phyloP scores from a whole-genome alignment of 2,329 filamentous ascomycete genomes.

The Pochonia chlamydosporia region DNA sequence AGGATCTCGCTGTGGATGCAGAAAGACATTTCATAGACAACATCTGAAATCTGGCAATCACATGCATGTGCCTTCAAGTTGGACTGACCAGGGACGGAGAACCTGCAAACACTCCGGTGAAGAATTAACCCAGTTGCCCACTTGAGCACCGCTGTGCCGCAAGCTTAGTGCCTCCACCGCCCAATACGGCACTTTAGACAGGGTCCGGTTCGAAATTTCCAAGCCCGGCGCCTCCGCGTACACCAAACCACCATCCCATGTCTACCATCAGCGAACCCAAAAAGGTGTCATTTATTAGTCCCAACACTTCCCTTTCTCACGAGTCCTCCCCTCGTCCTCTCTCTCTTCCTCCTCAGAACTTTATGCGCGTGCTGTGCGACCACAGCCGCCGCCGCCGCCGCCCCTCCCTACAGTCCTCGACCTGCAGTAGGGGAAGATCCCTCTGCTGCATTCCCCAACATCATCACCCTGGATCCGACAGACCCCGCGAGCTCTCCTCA shows the following conservation, averaged over 20 bases:
- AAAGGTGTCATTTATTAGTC: not conserved
- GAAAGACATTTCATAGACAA: too few relatives aligned
- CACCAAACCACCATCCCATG: not conserved
- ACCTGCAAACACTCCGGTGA: too few relatives aligned
- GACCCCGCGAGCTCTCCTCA: slow-evolving; percentile 23
- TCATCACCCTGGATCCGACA: slow-evolving; percentile 54
- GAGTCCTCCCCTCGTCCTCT: slow-evolving; percentile 8
- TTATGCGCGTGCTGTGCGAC: slow-evolving; percentile 7
- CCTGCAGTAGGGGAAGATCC: slow-evolving; percentile 51
- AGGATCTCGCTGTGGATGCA: too few relatives aligned
- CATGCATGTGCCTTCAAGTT: too few relatives aligned
- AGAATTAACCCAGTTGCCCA: too few relatives aligned
- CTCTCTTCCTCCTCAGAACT: slow-evolving; percentile 7
- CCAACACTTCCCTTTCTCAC: slow-evolving; percentile 11
- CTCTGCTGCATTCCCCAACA: slow-evolving; percentile 46
- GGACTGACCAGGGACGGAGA: too few relatives aligned
- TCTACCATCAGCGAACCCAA: not conserved
- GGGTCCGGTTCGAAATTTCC: slow-evolving; percentile 3
- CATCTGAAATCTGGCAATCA: too few relatives aligned
- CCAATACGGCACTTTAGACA: slow-evolving; percentile 4
- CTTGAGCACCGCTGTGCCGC: too few relatives aligned
- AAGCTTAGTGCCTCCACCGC: not conserved
- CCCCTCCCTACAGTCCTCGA: slow-evolving; percentile 15
- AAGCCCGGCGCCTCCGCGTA: slow-evolving; percentile 1
- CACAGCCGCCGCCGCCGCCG: slow-evolving; percentile 5